phyloP scores from a whole-genome alignment of 768 basidiomycete species.

The Xerocomus potaroensis region DNA sequence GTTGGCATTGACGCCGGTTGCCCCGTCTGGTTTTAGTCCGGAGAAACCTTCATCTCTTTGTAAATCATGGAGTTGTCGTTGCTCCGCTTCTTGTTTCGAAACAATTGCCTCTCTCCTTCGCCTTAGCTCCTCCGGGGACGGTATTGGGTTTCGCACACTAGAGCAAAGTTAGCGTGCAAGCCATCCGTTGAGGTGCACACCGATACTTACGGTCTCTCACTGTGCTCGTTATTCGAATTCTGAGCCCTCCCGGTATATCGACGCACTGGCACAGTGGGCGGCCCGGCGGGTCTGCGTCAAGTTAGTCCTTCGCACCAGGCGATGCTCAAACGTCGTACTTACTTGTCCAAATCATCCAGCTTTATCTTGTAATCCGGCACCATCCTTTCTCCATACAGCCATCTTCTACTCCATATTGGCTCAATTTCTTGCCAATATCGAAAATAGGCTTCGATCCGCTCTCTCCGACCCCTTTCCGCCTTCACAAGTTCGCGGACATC shows the following conservation, averaged over 20 bases:
- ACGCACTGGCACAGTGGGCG: background rate
- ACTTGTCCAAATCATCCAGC: constrained; percentile 1
- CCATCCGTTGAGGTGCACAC: background rate
- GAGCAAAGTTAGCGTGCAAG: background rate
- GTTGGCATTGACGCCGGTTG: background rate
- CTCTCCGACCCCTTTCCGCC: constrained; percentile 22
- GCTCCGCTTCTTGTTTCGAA: constrained; percentile 12
- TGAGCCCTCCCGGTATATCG: background rate
- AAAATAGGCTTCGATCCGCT: constrained; percentile 27
- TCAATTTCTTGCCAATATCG: constrained; percentile 26
- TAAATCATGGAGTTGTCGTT: constrained; percentile 6
- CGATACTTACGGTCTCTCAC: constrained; percentile 5
- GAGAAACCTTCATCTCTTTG: background rate
- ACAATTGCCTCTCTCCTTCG: constrained; percentile 10
- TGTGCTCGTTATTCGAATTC: background rate
- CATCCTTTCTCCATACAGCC: constrained; percentile 20
- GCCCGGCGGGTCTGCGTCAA: constrained; percentile 7
- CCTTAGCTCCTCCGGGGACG: constrained; percentile 4
- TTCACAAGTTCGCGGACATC: constrained; percentile 21
- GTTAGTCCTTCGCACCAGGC: background rate
- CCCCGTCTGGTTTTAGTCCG: background rate
- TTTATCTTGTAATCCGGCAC: background rate
- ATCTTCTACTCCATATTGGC: constrained; percentile 21
- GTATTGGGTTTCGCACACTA: background rate
- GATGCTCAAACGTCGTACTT: background rate